Evolutionary conservation across 2,329 filamentous ascomycete genomes (phyloP).

Genomic region (Colletotrichum salicis): DNA sequence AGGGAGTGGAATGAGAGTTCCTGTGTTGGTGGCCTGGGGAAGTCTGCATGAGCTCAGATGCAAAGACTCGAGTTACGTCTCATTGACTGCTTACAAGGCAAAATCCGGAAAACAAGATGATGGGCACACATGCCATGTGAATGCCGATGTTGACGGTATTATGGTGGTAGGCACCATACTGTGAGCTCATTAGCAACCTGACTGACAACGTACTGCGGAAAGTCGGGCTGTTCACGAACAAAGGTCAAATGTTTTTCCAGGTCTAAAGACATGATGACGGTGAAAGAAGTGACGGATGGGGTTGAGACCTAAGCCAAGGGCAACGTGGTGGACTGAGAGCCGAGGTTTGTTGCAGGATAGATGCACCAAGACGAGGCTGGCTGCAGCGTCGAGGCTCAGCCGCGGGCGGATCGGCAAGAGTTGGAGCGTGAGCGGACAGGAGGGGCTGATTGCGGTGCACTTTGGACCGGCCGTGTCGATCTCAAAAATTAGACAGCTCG

Average conservation of each 20-base stretch:
- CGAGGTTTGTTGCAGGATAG: conserved; percentile 33
- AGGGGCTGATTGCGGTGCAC: background rate
- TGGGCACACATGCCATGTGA: conserved; percentile 82
- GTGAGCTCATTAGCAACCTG: conserved; percentile 29
- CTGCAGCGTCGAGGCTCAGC: conserved; percentile 25
- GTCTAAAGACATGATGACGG: conserved; percentile 71
- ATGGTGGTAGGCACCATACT: conserved; percentile 89
- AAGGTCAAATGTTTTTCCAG: conserved; percentile 85
- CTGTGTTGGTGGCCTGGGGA: conserved; percentile 69
- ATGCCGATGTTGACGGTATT: conserved; percentile 81
- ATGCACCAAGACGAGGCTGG: conserved; percentile 22
- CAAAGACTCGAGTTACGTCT: background rate
- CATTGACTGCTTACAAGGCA: conserved; percentile 69
- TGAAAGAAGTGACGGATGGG: conserved; percentile 7
- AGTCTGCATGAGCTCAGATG: conserved; percentile 29
- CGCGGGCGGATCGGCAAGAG: conserved; percentile 21
- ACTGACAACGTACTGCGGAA: background rate
- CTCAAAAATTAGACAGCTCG: background rate
- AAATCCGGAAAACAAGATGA: conserved; percentile 78
- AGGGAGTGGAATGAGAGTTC: conserved; percentile 72
- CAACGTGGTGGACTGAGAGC: conserved; percentile 16
- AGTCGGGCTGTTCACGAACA: conserved; percentile 61
- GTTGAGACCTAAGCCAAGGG: conserved; percentile 19
- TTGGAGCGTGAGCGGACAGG: background rate
- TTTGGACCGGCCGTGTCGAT: conserved; percentile 9